Conservation (phyloP, 2,329 filamentous ascomycete genomes). For the Geoglossum cookeanum region DNA sequence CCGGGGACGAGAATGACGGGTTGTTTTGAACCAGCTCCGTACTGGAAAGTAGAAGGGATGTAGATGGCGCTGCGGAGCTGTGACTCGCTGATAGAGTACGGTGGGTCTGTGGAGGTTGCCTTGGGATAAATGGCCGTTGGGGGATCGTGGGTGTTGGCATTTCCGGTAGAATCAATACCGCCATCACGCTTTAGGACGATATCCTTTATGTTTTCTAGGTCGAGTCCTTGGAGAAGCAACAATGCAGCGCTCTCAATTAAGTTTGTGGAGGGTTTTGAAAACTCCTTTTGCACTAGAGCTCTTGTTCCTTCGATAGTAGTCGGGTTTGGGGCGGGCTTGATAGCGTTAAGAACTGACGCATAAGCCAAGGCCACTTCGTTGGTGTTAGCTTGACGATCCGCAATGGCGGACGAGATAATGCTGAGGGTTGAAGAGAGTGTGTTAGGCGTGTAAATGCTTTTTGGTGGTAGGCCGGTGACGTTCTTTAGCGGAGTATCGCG, state of each 20-base stretch:
- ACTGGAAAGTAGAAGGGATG: conserved; percentile 30
- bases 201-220: conserved; percentile 12
- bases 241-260: conserved; percentile 12
- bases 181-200: conserved; percentile 6
- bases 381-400: background rate
- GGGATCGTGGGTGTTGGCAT: conserved; percentile 14
- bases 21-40: conserved; percentile 21
- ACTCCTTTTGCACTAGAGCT: conserved; percentile 6
- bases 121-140: conserved; percentile 20
- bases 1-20: conserved; percentile 35
- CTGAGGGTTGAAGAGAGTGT: background rate
- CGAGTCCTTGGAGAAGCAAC: conserved; percentile 15
- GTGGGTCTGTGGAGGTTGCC: conserved; percentile 23
- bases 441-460: background rate
- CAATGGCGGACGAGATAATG: background rate
- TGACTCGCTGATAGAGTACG: conserved; percentile 28
- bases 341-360: background rate
- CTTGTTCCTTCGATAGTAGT: background rate
- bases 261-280: conserved; percentile 13
- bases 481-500: background rate
- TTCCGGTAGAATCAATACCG: conserved; percentile 8
- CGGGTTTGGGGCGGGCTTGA: background rate
- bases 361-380: background rate
- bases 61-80: conserved; percentile 31
- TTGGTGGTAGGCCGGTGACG: background rate